phyloP scores from a whole-genome alignment of 108 stramenopile species.

The Pseudonitzschia delicatissima region DNA sequence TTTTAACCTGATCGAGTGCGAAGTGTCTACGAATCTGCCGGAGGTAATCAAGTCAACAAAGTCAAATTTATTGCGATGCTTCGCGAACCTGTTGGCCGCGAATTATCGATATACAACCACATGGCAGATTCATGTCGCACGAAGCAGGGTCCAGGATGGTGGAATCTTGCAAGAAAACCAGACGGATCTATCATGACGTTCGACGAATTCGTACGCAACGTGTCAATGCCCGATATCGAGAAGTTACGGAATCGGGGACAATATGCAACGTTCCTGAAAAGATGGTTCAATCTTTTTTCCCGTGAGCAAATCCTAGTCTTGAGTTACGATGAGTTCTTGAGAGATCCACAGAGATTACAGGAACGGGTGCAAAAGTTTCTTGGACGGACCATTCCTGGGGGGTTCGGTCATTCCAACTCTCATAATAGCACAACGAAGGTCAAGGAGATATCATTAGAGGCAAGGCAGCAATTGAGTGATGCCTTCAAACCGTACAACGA shows the following conservation, averaged over 20 bases:
- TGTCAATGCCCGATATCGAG: conserved; percentile 18
- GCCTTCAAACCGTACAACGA: conserved; percentile 21
- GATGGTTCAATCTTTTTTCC: conserved; percentile 36
- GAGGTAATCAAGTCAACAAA: conserved; percentile 12
- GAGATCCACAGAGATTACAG: conserved; percentile 20
- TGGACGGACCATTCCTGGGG: conserved; percentile 10
- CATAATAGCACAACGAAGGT: conserved; percentile 23
- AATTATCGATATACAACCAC: conserved; percentile 40
- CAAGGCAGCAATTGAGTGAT: conserved; percentile 9
- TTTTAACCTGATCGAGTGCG: conserved; percentile 14
- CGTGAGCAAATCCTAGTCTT: conserved; percentile 35
- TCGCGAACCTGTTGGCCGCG: conserved; percentile 36
- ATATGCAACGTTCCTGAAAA: conserved; percentile 25
- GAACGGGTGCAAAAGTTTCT: conserved; percentile 32
- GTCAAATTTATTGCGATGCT: conserved; percentile 38
- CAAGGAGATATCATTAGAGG: background rate
- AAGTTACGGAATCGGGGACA: conserved; percentile 6
- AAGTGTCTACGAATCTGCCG: conserved; percentile 16
- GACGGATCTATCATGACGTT: conserved; percentile 25
- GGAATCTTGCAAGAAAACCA: background rate
- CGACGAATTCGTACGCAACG: conserved; percentile 20
- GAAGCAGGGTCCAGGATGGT: conserved; percentile 19
- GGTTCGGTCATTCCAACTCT: conserved; percentile 13
- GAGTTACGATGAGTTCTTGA: conserved; percentile 31
- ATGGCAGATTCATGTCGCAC: background rate